Base-by-base conservation (phyloP, 352 stramenopile species). In the Globisporangium splendens region DNA sequence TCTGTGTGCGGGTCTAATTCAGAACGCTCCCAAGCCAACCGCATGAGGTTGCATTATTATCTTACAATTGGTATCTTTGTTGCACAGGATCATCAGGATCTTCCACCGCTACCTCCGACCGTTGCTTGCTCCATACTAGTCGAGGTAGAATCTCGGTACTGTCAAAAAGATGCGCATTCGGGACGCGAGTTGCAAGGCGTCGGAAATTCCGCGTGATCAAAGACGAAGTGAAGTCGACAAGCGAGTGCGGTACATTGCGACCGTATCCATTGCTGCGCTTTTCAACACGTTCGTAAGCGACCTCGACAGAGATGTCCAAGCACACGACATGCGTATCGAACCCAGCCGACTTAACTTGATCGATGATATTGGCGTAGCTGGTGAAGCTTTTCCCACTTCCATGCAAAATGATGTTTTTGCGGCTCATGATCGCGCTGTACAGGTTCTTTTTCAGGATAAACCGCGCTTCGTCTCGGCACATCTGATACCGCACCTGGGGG, bases 381-480 rank as follows among this genome's bases (percentile, higher is more conserved):
- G 63, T 77, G 49, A 88, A 87, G 51, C 70, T 88, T 66, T 89
- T 89, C 33, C 83, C 83, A 24, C 74, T 88, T 55, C 80, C 80
- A 56, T 93, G 83, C 21, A 91, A 63, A 68, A 93, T 91, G 53
- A 91, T 82, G 46, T 93, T 93, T 46, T 83, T 85, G 46, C 79
- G 73, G 28, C 75, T 88, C 72, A 89, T 88, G 59, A 89, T 91
- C 7, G 75, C 83, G 33, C 77, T 81, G 59, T 89, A 63, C 8
- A 91, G 68, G 49, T 93, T 93, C 58, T 88, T 86, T 59, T 83
- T 75, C n/a, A 93, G 70, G 59, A 93, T 93, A 61, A 88, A 91
- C 8, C 79, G 75, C 18, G 83, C 83, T 56, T 93, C 83, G 54
- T 93, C 81, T 33, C 82, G 83, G 57, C 83, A 93, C 54, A 89